Base-by-base conservation (phyloP, 164 flowering plant genomes). In the Saururus chinensis region DNA sequence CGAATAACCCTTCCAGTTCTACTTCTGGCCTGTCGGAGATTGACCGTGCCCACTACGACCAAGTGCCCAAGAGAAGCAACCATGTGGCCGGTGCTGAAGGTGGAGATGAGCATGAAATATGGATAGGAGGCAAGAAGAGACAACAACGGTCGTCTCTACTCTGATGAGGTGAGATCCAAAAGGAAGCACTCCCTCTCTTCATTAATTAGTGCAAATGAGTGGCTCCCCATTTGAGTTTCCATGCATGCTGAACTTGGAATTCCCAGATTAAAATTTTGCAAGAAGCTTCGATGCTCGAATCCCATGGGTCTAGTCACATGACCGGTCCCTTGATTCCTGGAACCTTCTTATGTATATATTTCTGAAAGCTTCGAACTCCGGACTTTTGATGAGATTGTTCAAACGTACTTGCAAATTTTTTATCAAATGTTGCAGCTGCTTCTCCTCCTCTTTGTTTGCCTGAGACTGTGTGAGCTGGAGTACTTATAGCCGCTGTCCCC, bases 311-410 rank as follows among this genome's bases (percentile, higher is more conserved):
- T 53, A 53, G 52, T 74, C 82, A 82, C 84, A 80, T 83, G 85
- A 80, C 68, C 69, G 67, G 77, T 77, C 78, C 84, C 84, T 77
- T 81, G 84, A 77, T 76, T 79, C 81, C 74, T 73, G 84, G 85
- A 81, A 81, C 80, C 86, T 80, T 81, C 84, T 80, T 73, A 71
- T 76, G 64, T 67, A 66, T 67, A 60, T 71, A 61, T 60, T 60
- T 65, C 61, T 72, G 64, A 66, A 67, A 60, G 66, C 82, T 78
- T 81, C 63, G 77, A 68, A 72, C 63, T 77, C 56, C 56, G 75
- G 54, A 66, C 79, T 71, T 2, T n/a, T 26, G 22, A 45, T 2
- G 49, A 45, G 49, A 45, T 9, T 45, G 49, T 45, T 45, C 49
- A 45, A 45, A 45, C 49, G 49, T 17, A 45, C 17, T n/a, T 21